These are phyloP conservation scores for Lanmaoa pseudosensibilis DNA, from an alignment of 768 basidiomycete species.

Conservation along the genomic window DNA sequence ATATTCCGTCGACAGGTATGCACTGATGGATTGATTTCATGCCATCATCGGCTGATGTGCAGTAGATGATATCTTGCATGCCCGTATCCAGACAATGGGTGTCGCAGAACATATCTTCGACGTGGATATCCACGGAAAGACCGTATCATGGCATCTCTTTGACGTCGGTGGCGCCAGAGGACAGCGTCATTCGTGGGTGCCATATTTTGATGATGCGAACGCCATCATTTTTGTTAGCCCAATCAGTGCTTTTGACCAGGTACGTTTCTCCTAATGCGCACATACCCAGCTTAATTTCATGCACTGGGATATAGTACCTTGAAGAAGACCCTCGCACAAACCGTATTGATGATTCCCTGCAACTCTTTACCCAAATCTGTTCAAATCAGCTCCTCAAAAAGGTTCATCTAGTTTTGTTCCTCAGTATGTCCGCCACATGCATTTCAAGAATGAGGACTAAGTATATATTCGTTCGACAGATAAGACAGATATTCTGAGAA, in stretches of 20 bases:
- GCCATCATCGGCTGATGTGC: slow-evolving; percentile 28
- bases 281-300: slow-evolving; percentile 1
- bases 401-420: slow-evolving; percentile 58
- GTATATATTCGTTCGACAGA: slow-evolving; percentile 39
- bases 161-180: slow-evolving; percentile 74
- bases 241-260: slow-evolving; percentile 79
- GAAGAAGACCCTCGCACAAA: slow-evolving; percentile 86
- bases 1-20: slow-evolving; percentile 74
- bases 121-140: slow-evolving; percentile 75
- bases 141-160: slow-evolving; percentile 71
- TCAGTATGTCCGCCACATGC: slow-evolving; percentile 42
- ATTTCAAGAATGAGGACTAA: not conserved
- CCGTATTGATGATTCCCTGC: slow-evolving; percentile 85
- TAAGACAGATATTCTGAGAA: slow-evolving; percentile 74
- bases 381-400: slow-evolving; percentile 77
- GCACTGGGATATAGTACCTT: slow-evolving; percentile 54
- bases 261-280: slow-evolving; percentile 20
- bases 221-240: slow-evolving; percentile 82
- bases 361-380: slow-evolving; percentile 83
- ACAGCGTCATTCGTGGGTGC: slow-evolving; percentile 78
- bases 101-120: slow-evolving; percentile 84
- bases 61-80: slow-evolving; percentile 81
- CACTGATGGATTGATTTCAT: slow-evolving; percentile 17
- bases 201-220: slow-evolving; percentile 63
- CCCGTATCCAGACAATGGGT: slow-evolving; percentile 90